These are phyloP conservation scores for Tuber magnatum DNA, from an alignment of 495 filamentous ascomycete species.

Conservation along the genomic window DNA sequence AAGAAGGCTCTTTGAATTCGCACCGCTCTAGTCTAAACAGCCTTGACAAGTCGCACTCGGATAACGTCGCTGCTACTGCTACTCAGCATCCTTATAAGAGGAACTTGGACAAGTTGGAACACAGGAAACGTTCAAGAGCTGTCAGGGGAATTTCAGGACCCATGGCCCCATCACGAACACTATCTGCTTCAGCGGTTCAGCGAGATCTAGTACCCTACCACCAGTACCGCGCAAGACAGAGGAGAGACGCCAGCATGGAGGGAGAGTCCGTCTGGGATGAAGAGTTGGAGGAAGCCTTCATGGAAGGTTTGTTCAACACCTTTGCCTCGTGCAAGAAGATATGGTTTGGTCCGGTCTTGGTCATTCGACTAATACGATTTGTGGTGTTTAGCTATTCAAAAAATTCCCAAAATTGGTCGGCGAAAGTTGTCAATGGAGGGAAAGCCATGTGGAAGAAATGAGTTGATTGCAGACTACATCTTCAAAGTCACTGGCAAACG, in stretches of 20 bases:
- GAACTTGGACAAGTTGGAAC: slow-evolving; percentile 31
- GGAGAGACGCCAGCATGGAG: slow-evolving; percentile 35
- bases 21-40: slow-evolving; percentile 20
- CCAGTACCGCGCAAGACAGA: slow-evolving; percentile 39
- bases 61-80: background rate
- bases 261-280: slow-evolving; percentile 62
- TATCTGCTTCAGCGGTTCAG: slow-evolving; percentile 24
- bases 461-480: slow-evolving; percentile 80
- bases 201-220: slow-evolving; percentile 38
- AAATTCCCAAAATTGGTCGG: slow-evolving; percentile 73
- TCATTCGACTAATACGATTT: slow-evolving; percentile 13
- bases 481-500: slow-evolving; percentile 58
- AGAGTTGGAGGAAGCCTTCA: slow-evolving; percentile 75
- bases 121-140: slow-evolving; percentile 26
- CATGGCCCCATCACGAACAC: slow-evolving; percentile 23
- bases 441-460: slow-evolving; percentile 77
- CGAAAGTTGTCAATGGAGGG: slow-evolving; percentile 66
- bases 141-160: slow-evolving; percentile 19
- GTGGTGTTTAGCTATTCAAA: slow-evolving; percentile 59
- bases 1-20: slow-evolving; percentile 28
- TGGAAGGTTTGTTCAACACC: slow-evolving; percentile 60
- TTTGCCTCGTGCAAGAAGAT: slow-evolving; percentile 7
- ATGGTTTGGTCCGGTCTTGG: background rate
- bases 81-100: slow-evolving; percentile 17
- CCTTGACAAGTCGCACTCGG: background rate